Base-by-base conservation (phyloP, 1,139 yeast species). In the Debaryomycetaceae sp. region DNA sequence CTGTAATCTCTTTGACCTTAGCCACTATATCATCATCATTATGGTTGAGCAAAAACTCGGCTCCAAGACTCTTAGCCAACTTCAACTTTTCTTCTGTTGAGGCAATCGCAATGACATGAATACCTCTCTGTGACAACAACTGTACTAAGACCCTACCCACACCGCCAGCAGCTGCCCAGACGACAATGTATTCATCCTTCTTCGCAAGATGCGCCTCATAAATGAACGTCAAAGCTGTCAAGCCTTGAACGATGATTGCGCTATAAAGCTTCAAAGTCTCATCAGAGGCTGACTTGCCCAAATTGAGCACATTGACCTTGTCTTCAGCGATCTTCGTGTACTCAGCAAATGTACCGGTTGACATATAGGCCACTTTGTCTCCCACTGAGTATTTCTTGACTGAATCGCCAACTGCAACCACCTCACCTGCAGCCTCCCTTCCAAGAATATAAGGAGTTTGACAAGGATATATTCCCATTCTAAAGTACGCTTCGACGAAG, bases 121-220 rank as follows among this genome's bases (percentile, higher is more conserved):
- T 97, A 24, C 96, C 95, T 42, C 70, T 70, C 24, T 64, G 65
- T 33, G 74, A 60, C 43, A 83, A 68, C 63, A 89, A 66, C 64
- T 89, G 97, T 38, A 75, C 73, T 44, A 88, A 64, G 13, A 87
- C 54, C 43, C 79, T 74, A 2, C 97, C 97, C 42, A 87, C 93
- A 46, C 97, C 97, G 42, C 97, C 97, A 6, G 97, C 96, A 14
- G 96, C 96, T 1, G 97, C 97, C 73, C 91, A 89, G 34, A 88
- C 83, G 43, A 90, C 71, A 37, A 85, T 76, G 52, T 65, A 76
- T 49, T 91, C 97, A 42, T 80, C 90, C 58, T 75, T 70, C 58
- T 85, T 59, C 34, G 89, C 87, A 4, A 70, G 58, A 60, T 87
- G 81, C 0, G 93, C 78, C 51, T 86, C 91, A 38, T 75, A 68